These are phyloP conservation scores for Sclerospora graminicola DNA, from an alignment of 352 stramenopile genomes.

Conservation along the genomic window DNA sequence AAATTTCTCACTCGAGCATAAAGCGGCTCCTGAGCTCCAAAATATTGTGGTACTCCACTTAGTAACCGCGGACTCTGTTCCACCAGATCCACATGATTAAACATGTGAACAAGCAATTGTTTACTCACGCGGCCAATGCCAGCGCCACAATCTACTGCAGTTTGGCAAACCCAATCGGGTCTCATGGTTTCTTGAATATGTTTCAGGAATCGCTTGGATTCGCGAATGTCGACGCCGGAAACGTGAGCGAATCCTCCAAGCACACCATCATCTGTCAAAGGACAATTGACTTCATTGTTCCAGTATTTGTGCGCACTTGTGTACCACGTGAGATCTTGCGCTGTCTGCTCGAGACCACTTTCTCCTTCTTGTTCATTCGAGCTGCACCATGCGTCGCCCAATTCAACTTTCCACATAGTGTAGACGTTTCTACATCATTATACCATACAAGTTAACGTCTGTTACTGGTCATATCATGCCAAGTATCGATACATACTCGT, in stretches of 20 bases:
- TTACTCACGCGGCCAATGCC: constrained; percentile 95
- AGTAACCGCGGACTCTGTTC: constrained; percentile 91
- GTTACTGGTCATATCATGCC: not conserved
- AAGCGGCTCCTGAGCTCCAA: constrained; percentile 37
- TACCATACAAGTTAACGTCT: not conserved
- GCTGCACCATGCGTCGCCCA: constrained; percentile 24
- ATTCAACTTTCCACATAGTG: constrained; percentile 62
- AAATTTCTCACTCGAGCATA: constrained; percentile 51
- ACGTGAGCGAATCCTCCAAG: constrained; percentile 87
- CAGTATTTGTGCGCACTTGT: constrained; percentile 66
- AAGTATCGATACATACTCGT: constrained; percentile 26
- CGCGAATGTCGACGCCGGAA: constrained; percentile 66
- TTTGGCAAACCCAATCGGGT: constrained; percentile 36
- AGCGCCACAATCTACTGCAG: constrained; percentile 73
- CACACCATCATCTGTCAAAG: constrained; percentile 89
- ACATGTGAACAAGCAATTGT: constrained; percentile 84
- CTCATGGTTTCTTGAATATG: constrained; percentile 27
- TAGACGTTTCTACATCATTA: constrained; percentile 37
- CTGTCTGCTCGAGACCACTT: not conserved
- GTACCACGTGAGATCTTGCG: constrained; percentile 46
- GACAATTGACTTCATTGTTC: constrained; percentile 87
- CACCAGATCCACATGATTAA: constrained; percentile 87
- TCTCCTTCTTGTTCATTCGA: constrained; percentile 3
- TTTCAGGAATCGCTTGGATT: constrained; percentile 54
- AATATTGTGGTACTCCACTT: constrained; percentile 80